A percentile compares a stretch with the other conserved stretches of the same genome.
Evolutionary conservation across 202 grass and related monocot genomes (phyloP).

Genomic region (Dendrocalamus latiflorus): DNA sequence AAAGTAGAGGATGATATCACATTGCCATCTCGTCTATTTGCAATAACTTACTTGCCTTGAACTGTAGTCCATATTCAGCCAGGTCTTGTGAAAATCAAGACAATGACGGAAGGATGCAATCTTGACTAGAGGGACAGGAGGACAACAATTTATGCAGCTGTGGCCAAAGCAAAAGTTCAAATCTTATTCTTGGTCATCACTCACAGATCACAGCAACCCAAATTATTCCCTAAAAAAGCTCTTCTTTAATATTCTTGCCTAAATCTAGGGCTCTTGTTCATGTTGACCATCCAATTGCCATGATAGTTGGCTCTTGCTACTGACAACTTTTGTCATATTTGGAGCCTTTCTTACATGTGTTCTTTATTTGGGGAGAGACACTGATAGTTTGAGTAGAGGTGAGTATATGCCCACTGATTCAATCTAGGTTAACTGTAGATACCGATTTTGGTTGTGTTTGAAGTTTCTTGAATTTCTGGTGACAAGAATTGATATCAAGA

Average conservation of each 20-base stretch:
- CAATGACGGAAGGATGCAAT: conserved; percentile 28
- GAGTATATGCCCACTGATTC: neutral
- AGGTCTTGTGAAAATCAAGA: conserved; percentile 39
- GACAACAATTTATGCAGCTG: conserved; percentile 12
- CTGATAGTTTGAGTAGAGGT: conserved; percentile 18
- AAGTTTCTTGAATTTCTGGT: conserved; percentile 15
- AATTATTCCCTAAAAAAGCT: conserved; percentile 39
- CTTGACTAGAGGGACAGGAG: conserved; percentile 19
- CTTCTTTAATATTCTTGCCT: conserved; percentile 38
- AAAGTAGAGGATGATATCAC: conserved; percentile 6
- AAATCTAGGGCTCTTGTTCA: conserved; percentile 62
- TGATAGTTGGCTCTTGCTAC: conserved; percentile 18
- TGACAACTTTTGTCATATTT: conserved; percentile 26
- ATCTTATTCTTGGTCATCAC: conserved; percentile 24
- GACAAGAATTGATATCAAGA: neutral
- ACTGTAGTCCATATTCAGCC: conserved; percentile 3
- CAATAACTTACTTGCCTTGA: neutral
- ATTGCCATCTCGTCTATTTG: conserved; percentile 15
- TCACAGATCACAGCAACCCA: conserved; percentile 14
- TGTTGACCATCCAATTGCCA: conserved; percentile 47
- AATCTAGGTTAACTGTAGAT: neutral
- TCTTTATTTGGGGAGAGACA: conserved; percentile 23
- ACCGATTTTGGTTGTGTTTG: neutral
- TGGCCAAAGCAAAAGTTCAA: conserved; percentile 12
- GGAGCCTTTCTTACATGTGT: neutral